phyloP scores from a whole-genome alignment of 805 yeast species.

The Barnettozyma californica region DNA sequence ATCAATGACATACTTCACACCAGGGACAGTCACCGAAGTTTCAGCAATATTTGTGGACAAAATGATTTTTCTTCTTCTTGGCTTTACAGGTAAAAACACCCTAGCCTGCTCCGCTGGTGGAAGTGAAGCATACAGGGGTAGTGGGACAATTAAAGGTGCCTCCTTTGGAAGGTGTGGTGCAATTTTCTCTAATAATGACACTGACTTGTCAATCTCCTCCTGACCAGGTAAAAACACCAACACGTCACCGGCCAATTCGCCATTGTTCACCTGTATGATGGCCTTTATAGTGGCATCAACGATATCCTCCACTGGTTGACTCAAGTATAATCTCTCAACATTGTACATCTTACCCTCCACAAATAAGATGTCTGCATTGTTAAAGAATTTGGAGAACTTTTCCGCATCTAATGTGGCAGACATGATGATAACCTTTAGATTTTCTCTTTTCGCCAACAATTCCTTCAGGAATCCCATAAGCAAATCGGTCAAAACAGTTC shows the following conservation, averaged over 20 bases:
- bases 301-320: constrained; percentile 67
- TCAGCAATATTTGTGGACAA: constrained; percentile 96
- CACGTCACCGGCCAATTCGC: constrained; percentile 82
- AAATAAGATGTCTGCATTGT: constrained; percentile 73
- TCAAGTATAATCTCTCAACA: constrained; percentile 67
- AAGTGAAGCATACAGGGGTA: constrained; percentile 91
- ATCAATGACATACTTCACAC: constrained; percentile 89
- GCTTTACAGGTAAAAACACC: constrained; percentile 64
- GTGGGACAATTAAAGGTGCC: constrained; percentile 69
- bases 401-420: constrained; percentile 96
- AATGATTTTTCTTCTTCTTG: constrained; percentile 76
- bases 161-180: constrained; percentile 65
- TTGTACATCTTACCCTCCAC: constrained; percentile 89
- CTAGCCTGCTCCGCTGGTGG: constrained; percentile 78
- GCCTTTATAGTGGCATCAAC: constrained; percentile 75
- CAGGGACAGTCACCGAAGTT: constrained; percentile 93
- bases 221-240: constrained; percentile 93
- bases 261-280: constrained; percentile 69
- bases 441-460: constrained; percentile 46
- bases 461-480: constrained; percentile 83
- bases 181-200: constrained; percentile 49
- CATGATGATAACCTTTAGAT: constrained; percentile 76
- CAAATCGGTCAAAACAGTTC: constrained; percentile 88
- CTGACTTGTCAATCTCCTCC: constrained; percentile 91
- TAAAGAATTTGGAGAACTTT: constrained; percentile 71